Evolutionary conservation across 2,329 filamentous ascomycete species (phyloP), one percentile per base, ranked within the genome.

Genomic region (Aspergillus sergii): DNA sequence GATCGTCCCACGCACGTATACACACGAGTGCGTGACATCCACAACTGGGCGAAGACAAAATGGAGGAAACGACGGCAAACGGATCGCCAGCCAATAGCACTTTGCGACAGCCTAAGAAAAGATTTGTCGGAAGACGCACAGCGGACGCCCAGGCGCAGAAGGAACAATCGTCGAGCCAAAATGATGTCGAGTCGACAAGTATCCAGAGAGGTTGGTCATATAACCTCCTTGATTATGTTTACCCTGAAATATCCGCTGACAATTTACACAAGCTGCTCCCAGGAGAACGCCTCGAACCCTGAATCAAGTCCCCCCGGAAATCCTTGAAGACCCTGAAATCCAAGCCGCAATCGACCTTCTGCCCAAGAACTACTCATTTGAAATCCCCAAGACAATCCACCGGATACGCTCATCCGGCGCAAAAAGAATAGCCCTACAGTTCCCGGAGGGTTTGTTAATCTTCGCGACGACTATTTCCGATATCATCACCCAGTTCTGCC

Each of bases 401-500:
- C 89, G 94, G 55, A 94, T 99, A 77, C 90, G 92, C 51, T 90
- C 89, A 1, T 88, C 90, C 10, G 88, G 86, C 10, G 89, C 94
- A 1, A 94, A 89, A 75, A 91, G 89, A 68, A 89, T 99, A 2
- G 96, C 94, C 0, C 84, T 99, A n/a, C 95, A 99, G 79, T 95
- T 99, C 84, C 95, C 95, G 6, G 96, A 99, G 79, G 95, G 95
- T 1, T 85, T 99, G 1, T 86, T 99, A 32, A 84, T 99, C 61
- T 99, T 99, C 76, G 95, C 95, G 26, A 98, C 95, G 30, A 99
- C 95, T 41, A 94, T 99, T 69, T 97, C 95, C 4, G 95, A 99
- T 76, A 98, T 99, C 71, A 83, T 99, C 55, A 92, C 91, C 0
- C 91, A 94, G 75, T 99, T 99, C 81, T 99, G 95, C 74, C 91